These are phyloP conservation scores for Solioccasus polychromus DNA, from an alignment of 768 basidiomycete genomes.

Conservation along the genomic window DNA sequence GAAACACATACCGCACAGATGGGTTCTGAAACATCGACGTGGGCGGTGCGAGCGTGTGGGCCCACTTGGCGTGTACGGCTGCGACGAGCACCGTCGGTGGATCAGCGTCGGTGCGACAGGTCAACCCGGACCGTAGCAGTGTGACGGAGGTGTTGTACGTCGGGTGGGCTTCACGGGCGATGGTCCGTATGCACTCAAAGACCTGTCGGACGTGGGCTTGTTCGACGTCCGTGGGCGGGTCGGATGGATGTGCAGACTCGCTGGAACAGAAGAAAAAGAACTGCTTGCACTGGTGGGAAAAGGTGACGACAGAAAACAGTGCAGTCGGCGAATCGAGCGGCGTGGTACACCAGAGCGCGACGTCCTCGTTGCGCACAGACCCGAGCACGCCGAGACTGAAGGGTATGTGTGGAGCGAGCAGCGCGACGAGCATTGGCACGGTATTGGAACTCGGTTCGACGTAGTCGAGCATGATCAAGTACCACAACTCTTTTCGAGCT, in stretches of 20 bases:
- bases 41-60: constrained; percentile 5
- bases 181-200: constrained; percentile 7
- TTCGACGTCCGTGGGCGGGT: constrained; percentile 5
- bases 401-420: constrained; percentile 15
- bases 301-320: constrained; percentile 20
- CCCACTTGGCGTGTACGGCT: constrained; percentile 9
- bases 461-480: constrained; percentile 31
- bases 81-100: constrained; percentile 11
- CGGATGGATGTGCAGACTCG: constrained; percentile 6
- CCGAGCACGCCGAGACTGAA: constrained; percentile 17
- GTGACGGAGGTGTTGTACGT: constrained; percentile 6
- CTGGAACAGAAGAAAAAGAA: constrained; percentile 20
- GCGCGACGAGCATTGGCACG: constrained; percentile 4
- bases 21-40: constrained; percentile 2
- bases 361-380: constrained; percentile 14
- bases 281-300: constrained; percentile 11
- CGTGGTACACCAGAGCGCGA: constrained; percentile 10
- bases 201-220: constrained; percentile 15
- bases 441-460: not conserved
- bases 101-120: constrained; percentile 3
- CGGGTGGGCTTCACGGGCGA: constrained; percentile 2
- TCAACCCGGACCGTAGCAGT: not conserved
- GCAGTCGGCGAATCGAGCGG: constrained; percentile 15
- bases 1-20: constrained; percentile 5
- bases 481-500: constrained; percentile 70